phyloP scores from a whole-genome alignment of 495 filamentous ascomycete genomes.

The Podospora conica region DNA sequence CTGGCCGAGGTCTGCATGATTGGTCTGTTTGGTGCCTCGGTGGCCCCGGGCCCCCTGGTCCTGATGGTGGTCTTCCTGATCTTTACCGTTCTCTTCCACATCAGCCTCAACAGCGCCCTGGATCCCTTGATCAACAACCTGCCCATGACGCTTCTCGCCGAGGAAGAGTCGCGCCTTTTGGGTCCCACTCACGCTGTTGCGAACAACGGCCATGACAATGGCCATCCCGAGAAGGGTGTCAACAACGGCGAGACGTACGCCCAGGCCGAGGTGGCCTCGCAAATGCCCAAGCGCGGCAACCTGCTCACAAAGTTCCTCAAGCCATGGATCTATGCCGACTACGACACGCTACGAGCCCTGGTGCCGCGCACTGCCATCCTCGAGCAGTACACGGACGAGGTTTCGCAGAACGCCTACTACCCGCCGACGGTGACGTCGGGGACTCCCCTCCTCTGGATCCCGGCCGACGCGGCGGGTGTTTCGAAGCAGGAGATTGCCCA shows the following conservation, averaged over 20 bases:
- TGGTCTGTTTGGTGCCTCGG: slow-evolving; percentile 74
- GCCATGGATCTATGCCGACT: slow-evolving; percentile 71
- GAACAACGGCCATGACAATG: slow-evolving; percentile 17
- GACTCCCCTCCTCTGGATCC: slow-evolving; percentile 77
- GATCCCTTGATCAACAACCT: slow-evolving; percentile 76
- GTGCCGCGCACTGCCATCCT: slow-evolving; percentile 52
- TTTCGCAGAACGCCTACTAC: slow-evolving; percentile 66
- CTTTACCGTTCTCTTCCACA: slow-evolving; percentile 75
- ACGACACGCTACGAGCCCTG: slow-evolving; percentile 61
- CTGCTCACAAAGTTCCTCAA: slow-evolving; percentile 64
- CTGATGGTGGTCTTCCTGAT: slow-evolving; percentile 78
- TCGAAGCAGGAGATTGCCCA: slow-evolving; percentile 71
- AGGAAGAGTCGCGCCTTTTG: slow-evolving; percentile 45
- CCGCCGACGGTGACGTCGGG: slow-evolving; percentile 62
- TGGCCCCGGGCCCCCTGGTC: slow-evolving; percentile 67
- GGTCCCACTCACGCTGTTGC: slow-evolving; percentile 22
- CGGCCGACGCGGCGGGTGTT: slow-evolving; percentile 67
- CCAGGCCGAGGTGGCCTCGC: slow-evolving; percentile 16
- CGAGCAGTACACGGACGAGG: slow-evolving; percentile 52
- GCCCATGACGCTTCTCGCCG: slow-evolving; percentile 53
- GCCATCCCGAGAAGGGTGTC: slow-evolving; percentile 23
- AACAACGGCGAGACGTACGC: slow-evolving; percentile 25
- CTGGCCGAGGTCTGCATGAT: slow-evolving; percentile 80
- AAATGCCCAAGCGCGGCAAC: slow-evolving; percentile 30
- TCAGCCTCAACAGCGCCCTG: slow-evolving; percentile 72